These are phyloP conservation scores for Nemania sp. DNA, from an alignment of 2,329 filamentous ascomycete genomes.

Conservation along the genomic window DNA sequence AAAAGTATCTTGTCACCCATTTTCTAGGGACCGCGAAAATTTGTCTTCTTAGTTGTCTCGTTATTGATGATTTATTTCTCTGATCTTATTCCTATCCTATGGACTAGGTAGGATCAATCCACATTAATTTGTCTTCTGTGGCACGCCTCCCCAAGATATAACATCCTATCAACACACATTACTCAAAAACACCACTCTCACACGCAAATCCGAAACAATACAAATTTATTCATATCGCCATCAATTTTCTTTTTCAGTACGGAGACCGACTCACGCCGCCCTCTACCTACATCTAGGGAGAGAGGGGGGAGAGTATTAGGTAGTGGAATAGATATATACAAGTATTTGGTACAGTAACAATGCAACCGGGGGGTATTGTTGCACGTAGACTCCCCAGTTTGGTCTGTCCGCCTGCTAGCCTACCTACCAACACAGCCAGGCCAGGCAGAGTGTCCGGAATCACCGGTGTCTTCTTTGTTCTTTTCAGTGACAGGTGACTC, in stretches of 20 bases:
- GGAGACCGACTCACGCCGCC: slow-evolving; percentile 3
- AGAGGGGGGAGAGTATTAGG: slow-evolving; percentile 25
- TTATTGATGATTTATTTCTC: background rate
- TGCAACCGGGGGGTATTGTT: slow-evolving; percentile 18
- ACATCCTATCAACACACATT: background rate
- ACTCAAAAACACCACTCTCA: background rate
- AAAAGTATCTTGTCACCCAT: too few species aligned
- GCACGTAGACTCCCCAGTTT: slow-evolving; percentile 20
- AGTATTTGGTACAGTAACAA: slow-evolving; percentile 34
- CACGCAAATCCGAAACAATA: background rate
- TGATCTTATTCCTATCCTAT: background rate
- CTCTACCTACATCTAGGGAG: background rate
- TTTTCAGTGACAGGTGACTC: slow-evolving; percentile 11
- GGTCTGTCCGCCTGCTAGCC: slow-evolving; percentile 10
- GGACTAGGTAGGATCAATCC: background rate
- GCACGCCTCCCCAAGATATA: background rate
- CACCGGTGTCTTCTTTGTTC: background rate
- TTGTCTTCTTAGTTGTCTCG: background rate
- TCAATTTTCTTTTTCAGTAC: background rate
- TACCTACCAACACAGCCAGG: slow-evolving; percentile 11
- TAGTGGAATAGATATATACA: slow-evolving; percentile 31
- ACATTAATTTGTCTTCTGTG: background rate
- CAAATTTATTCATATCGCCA: background rate
- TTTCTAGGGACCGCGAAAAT: background rate
- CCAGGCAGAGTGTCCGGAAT: slow-evolving; percentile 7